Conservation (phyloP, 179 eudicot species). For the Heliamphora pulchella region DNA sequence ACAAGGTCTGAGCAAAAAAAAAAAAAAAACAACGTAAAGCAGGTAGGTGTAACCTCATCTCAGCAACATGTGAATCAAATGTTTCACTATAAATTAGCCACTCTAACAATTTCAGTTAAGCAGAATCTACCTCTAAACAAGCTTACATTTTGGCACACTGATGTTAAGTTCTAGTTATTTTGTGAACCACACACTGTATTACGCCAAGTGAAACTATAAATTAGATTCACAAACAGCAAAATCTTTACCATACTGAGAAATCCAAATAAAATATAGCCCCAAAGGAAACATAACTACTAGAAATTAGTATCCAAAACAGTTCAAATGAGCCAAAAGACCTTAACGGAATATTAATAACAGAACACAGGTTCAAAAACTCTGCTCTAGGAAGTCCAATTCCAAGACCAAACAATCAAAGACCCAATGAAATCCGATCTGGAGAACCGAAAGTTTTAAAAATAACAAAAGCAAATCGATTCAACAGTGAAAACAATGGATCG, state of each 20-base stretch:
- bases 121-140: constrained; percentile 2
- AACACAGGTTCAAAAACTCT: not conserved
- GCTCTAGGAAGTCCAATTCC: not conserved
- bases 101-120: not conserved
- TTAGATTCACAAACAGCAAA: constrained; percentile 3
- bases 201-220: not conserved
- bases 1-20: not conserved
- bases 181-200: not conserved
- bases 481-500: constrained; percentile 16
- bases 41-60: not conserved
- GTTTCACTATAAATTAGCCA: constrained; percentile 5
- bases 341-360: not conserved
- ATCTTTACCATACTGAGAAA: not conserved
- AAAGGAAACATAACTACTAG: not conserved
- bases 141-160: not conserved
- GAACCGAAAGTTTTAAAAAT: not conserved
- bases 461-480: not conserved
- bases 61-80: not conserved
- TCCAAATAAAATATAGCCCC: not conserved
- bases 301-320: not conserved
- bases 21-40: not conserved
- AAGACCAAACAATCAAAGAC: not conserved
- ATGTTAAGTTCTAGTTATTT: not conserved
- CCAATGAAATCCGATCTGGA: constrained; percentile 11
- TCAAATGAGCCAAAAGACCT: constrained; percentile 7